Base-by-base conservation (phyloP, 1,284 basidiomycete genomes). In the Papiliotrema fonsecae region DNA sequence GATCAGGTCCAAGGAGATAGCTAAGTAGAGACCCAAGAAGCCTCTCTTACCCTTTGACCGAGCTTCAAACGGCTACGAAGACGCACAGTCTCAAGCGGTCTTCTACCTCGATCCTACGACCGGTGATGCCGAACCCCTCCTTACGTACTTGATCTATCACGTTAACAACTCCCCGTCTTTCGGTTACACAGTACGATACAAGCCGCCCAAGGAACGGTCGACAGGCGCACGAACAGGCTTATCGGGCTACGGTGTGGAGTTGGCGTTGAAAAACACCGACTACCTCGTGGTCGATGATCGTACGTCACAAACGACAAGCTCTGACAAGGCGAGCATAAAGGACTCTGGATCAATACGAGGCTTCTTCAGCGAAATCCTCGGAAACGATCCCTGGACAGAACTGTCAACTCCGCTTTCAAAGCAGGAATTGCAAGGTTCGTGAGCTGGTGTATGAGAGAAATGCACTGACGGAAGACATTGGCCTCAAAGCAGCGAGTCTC, bases 231-330 rank as follows among this genome's bases (percentile, higher is more conserved):
- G 54, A 25, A 70, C 69, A 11, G 79, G 81, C 54, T 75, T 97
- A 4, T 82, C 86, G 6, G 93, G 94, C 6, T 98, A 90, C 61
- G 93, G 93, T 3, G 91, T 93, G 6, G 80, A 87, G 25, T 78
- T 98, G 48, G 90, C 96, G 61, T 75, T 98, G 60, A 98, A 98
- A 77, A 97, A 94, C 75, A 97, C 84, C 76, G 94, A 98, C 68
- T 98, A 98, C 66, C 81, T 97, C 14, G 91, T 88, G 2, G 77
- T 97, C 3, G 92, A 97, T 65, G 92, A 97, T 67, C 77, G 92
- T 53, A 60, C 45, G 4, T 30, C 42, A 2, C 25, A 34, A 4
- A 21, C 2, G 45, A 58, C 60, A 62, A 50, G n/a, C 52, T 48
- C 22, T 35, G 68, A 62, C 46, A 37, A 41, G 61, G 69, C 52